phyloP scores from a whole-genome alignment of 164 flowering plant species.

The Tetracentron sinense region DNA sequence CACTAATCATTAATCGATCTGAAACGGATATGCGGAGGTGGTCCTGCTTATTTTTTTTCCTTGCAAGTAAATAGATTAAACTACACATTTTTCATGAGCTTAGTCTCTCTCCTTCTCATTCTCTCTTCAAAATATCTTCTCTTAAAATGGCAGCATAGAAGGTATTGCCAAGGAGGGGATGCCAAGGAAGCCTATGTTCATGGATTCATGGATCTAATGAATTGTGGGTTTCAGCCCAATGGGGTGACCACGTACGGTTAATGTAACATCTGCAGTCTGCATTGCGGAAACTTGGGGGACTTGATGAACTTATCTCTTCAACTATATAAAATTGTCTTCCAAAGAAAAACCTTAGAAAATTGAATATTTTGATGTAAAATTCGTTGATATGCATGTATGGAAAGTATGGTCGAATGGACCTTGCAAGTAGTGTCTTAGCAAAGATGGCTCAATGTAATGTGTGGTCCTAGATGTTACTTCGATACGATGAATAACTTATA shows the following conservation, averaged over 20 bases:
- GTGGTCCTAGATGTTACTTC: slow-evolving; percentile 44
- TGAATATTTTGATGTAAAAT: slow-evolving; percentile 43
- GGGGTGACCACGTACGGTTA: slow-evolving; percentile 63
- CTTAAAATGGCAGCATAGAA: slow-evolving; percentile 59
- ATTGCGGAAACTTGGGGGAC: slow-evolving; percentile 60
- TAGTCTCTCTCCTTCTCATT: too few species aligned
- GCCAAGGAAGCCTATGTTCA: slow-evolving; percentile 44
- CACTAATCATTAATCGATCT: too few species aligned
- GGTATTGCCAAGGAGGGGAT: slow-evolving; percentile 52
- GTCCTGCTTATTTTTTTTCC: too few species aligned
- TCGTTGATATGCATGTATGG: slow-evolving; percentile 69
- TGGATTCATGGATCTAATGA: slow-evolving; percentile 37
- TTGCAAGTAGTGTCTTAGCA: slow-evolving; percentile 39
- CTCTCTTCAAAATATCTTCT: too few species aligned
- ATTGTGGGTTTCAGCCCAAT: slow-evolving; percentile 48
- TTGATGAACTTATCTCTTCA: slow-evolving; percentile 51
- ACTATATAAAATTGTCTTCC: slow-evolving; percentile 52
- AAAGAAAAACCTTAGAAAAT: slow-evolving; percentile 28
- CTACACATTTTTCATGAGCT: too few species aligned
- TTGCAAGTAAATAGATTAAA: too few species aligned
- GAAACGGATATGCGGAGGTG: too few species aligned
- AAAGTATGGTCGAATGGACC: slow-evolving; percentile 63
- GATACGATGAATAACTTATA: slow-evolving; percentile 43
- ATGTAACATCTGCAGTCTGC: slow-evolving; percentile 55
- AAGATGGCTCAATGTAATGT: slow-evolving; percentile 39